Conservation (phyloP, 1,284 basidiomycete species). For the Schizopora paradoxa region DNA sequence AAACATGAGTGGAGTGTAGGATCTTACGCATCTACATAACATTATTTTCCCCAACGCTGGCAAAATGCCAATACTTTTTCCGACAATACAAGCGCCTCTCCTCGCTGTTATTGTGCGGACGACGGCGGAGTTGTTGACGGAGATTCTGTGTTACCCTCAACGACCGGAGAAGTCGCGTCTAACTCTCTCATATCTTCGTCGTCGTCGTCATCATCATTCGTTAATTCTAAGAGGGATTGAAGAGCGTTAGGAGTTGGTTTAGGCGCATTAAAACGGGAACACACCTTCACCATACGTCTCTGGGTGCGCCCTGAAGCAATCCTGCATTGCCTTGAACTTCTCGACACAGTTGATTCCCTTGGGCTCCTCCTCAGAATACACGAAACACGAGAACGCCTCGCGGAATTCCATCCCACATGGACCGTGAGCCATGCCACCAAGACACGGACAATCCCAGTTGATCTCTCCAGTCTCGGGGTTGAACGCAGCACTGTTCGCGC, state of each 20-base stretch:
- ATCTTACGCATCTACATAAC: no score
- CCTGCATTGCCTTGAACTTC: slow-evolving; percentile 97
- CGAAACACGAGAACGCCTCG: slow-evolving; percentile 96
- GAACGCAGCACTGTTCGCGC: slow-evolving; percentile 51
- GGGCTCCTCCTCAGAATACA: slow-evolving; percentile 91
- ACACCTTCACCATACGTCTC: slow-evolving; percentile 92
- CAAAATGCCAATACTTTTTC: no score
- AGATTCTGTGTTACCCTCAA: no score
- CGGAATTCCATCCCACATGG: slow-evolving; percentile 94
- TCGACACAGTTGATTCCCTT: slow-evolving; percentile 99
- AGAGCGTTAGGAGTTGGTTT: slow-evolving; percentile 8
- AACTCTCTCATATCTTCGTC: slow-evolving; percentile 19
- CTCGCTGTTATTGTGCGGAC: no score
- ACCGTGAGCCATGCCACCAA: slow-evolving; percentile 98
- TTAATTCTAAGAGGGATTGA: slow-evolving; percentile 41
- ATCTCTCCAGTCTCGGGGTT: slow-evolving; percentile 97
- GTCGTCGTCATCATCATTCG: slow-evolving; percentile 51
- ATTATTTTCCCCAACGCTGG: no score
- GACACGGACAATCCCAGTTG: slow-evolving; percentile 97
- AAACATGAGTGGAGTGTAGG: no score
- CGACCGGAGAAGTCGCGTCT: no score
- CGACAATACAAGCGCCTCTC: no score
- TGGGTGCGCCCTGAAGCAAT: slow-evolving; percentile 94
- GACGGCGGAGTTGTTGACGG: no score
- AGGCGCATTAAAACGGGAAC: slow-evolving; percentile 24